Evolutionary conservation across 495 filamentous ascomycete species (phyloP).

Genomic region (Aspergillus affinis): DNA sequence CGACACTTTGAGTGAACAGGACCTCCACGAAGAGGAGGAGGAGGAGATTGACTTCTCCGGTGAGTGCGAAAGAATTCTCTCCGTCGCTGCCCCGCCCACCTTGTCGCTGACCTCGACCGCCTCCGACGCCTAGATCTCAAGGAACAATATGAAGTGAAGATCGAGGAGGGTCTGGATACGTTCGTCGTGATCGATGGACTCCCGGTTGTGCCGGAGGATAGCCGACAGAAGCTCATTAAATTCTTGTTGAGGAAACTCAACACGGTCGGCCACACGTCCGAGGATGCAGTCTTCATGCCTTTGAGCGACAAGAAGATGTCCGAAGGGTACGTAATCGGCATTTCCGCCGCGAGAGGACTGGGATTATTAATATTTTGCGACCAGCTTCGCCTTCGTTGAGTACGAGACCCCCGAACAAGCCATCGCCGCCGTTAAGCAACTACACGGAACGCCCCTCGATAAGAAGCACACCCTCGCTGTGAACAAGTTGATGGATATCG

Average conservation of each 20-base stretch:
- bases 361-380: slow-evolving; percentile 16
- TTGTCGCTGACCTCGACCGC: slow-evolving; percentile 26
- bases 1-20: slow-evolving; percentile 72
- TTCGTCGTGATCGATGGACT: slow-evolving; percentile 96
- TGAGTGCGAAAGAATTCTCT: slow-evolving; percentile 35
- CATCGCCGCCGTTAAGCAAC: slow-evolving; percentile 77
- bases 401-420: slow-evolving; percentile 92
- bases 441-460: slow-evolving; percentile 82
- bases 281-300: slow-evolving; percentile 92
- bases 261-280: slow-evolving; percentile 75
- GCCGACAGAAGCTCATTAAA: slow-evolving; percentile 86
- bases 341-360: slow-evolving; percentile 4
- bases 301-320: slow-evolving; percentile 77
- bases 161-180: slow-evolving; percentile 92
- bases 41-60: slow-evolving; percentile 91
- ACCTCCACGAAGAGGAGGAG: slow-evolving; percentile 80
- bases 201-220: slow-evolving; percentile 77
- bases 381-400: slow-evolving; percentile 91
- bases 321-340: slow-evolving; percentile 63
- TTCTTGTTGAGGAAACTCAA: slow-evolving; percentile 90
- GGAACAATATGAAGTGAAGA: slow-evolving; percentile 89
- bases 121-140: slow-evolving; percentile 64
- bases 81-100: slow-evolving; percentile 22
- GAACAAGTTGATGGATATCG: slow-evolving; percentile 98
- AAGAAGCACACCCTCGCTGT: slow-evolving; percentile 92